These are phyloP conservation scores for Neonothopanus nambi DNA, from an alignment of 1,284 basidiomycete genomes.

Conservation along the genomic window DNA sequence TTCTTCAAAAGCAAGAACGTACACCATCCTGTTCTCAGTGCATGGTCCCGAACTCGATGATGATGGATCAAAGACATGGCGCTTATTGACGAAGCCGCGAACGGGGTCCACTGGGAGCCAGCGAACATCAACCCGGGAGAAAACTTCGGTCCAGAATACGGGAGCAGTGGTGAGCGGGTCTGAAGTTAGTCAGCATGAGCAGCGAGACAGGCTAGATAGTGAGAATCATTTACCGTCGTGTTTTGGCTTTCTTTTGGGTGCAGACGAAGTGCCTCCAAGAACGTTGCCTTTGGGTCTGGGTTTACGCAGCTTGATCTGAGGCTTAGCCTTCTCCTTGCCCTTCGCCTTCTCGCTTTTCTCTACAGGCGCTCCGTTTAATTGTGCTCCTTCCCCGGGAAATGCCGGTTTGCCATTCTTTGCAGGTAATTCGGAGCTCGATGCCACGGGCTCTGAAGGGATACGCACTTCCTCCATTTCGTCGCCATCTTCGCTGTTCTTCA, in stretches of 20 bases:
- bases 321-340: slow-evolving; percentile 53
- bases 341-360: slow-evolving; percentile 48
- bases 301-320: slow-evolving; percentile 58
- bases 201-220: neutral
- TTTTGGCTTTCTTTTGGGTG: slow-evolving; percentile 2
- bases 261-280: slow-evolving; percentile 15
- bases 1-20: slow-evolving; percentile 94
- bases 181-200: slow-evolving; percentile 17
- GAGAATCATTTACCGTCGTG: slow-evolving; percentile 1
- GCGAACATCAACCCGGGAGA: slow-evolving; percentile 85
- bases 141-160: slow-evolving; percentile 97
- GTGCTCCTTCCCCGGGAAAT: slow-evolving; percentile 40
- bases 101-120: slow-evolving; percentile 96
- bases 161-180: slow-evolving; percentile 74
- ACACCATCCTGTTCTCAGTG: slow-evolving; percentile 85
- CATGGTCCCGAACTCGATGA: neutral
- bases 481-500: slow-evolving; percentile 24
- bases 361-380: slow-evolving; percentile 38
- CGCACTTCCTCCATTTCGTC: neutral
- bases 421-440: slow-evolving; percentile 3
- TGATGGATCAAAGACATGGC: slow-evolving; percentile 82
- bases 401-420: slow-evolving; percentile 24
- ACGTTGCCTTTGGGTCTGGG: slow-evolving; percentile 48
- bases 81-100: slow-evolving; percentile 77
- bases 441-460: neutral